Evolutionary conservation across 1,284 basidiomycete genomes (phyloP).

Genomic region (Boletus semigastroideus): DNA sequence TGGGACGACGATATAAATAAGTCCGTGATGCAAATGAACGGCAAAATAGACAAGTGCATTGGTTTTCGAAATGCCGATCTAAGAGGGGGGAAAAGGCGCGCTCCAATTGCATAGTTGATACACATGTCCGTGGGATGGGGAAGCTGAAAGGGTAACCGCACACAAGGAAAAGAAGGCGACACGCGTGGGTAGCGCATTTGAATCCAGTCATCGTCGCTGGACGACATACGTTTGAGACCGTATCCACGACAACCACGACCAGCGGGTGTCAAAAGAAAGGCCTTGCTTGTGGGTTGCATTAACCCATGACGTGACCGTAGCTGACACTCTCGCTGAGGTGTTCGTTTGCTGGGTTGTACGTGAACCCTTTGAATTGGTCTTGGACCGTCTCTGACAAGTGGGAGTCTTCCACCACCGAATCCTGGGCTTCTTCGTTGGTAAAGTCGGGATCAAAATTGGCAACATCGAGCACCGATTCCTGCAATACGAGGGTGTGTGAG

Average conservation of each 20-base stretch:
- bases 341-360: conserved; percentile 79
- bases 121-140: conserved; percentile 2
- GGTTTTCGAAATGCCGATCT: conserved; percentile 4
- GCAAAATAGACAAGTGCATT: neutral
- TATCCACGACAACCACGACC: conserved; percentile 20
- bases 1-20: conserved; percentile 16
- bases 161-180: neutral
- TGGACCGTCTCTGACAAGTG: conserved; percentile 92
- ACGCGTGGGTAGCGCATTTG: neutral
- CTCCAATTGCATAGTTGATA: conserved; percentile 11
- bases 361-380: conserved; percentile 90
- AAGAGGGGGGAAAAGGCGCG: neutral
- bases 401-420: conserved; percentile 92
- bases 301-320: conserved; percentile 43
- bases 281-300: neutral
- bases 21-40: conserved; percentile 22
- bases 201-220: neutral
- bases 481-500: conserved; percentile 1
- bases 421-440: conserved; percentile 88
- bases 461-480: conserved; percentile 81
- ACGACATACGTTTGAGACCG: neutral
- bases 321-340: conserved; percentile 77
- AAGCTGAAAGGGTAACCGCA: neutral
- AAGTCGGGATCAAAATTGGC: conserved; percentile 96
- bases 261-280: conserved; percentile 18